phyloP scores from a whole-genome alignment of 345 rosid species.

The Schrenkiella parvula region DNA sequence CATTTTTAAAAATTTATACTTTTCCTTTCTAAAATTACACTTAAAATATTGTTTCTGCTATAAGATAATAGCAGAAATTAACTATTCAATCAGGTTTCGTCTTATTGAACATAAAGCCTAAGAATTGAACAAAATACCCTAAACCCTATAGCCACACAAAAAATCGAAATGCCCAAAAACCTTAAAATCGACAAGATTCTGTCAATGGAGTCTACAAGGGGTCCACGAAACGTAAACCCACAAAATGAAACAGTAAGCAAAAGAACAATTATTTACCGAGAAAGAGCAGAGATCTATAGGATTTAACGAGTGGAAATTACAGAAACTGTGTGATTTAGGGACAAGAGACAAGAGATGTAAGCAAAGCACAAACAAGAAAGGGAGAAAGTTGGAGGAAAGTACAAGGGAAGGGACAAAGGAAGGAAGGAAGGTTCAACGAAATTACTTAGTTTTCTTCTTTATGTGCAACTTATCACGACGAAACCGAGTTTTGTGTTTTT shows the following conservation, averaged over 20 bases:
- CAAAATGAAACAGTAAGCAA: neutral
- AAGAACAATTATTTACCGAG: neutral
- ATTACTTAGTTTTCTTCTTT: neutral
- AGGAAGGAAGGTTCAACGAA: neutral
- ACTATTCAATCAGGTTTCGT: neutral
- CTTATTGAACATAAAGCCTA: neutral
- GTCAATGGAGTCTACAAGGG: neutral
- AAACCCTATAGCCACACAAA: neutral
- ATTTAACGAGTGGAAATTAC: neutral
- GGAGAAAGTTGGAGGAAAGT: neutral
- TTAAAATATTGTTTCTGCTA: no score
- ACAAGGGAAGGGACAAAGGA: conserved; percentile 1
- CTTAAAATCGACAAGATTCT: neutral
- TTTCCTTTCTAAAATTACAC: no score
- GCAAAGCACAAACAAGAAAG: neutral
- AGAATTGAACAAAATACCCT: neutral
- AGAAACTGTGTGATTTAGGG: neutral
- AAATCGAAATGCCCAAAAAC: neutral
- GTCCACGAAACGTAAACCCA: neutral
- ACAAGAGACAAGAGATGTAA: neutral
- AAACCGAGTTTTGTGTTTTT: neutral
- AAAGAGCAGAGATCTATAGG: neutral
- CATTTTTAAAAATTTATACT: no score
- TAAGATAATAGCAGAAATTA: no score
- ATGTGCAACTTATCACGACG: neutral